These are phyloP conservation scores for Nicotiana paniculata DNA, from an alignment of 257 asterid genomes.

Conservation along the genomic window DNA sequence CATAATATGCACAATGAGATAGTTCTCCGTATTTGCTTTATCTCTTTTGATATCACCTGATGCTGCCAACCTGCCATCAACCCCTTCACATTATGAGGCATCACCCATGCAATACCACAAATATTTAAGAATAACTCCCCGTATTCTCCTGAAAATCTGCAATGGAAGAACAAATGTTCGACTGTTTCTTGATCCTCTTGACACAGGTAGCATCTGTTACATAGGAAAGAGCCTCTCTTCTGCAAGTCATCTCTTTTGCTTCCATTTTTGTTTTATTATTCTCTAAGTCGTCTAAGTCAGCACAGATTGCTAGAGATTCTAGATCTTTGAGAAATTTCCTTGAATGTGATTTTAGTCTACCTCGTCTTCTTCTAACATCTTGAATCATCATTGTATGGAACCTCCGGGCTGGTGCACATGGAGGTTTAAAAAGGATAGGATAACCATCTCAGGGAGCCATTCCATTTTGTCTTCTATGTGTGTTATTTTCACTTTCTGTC, in stretches of 20 bases:
- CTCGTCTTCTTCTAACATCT: not conserved
- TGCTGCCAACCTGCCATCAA: too few species aligned
- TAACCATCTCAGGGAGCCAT: not conserved
- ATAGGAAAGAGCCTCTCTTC: too few species aligned
- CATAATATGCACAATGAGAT: too few species aligned
- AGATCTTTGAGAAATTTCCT: constrained; percentile 1
- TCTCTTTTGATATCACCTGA: too few species aligned
- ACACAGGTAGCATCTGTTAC: too few species aligned
- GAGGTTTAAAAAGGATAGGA: not conserved
- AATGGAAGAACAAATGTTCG: too few species aligned
- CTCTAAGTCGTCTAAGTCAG: not conserved
- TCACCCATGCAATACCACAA: too few species aligned
- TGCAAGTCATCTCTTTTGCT: not conserved
- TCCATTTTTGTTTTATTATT: not conserved
- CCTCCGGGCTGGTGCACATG: not conserved
- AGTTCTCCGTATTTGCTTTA: too few species aligned
- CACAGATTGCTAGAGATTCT: not conserved
- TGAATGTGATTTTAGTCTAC: not conserved
- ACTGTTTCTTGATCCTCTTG: too few species aligned
- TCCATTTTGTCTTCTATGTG: not conserved
- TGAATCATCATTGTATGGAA: not conserved
- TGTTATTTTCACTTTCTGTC: not conserved
- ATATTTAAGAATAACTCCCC: too few species aligned
- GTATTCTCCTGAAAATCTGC: too few species aligned
- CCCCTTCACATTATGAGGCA: too few species aligned